Evolutionary conservation across 306 rosid genomes (phyloP).

Genomic region (Canavalia gladiata): DNA sequence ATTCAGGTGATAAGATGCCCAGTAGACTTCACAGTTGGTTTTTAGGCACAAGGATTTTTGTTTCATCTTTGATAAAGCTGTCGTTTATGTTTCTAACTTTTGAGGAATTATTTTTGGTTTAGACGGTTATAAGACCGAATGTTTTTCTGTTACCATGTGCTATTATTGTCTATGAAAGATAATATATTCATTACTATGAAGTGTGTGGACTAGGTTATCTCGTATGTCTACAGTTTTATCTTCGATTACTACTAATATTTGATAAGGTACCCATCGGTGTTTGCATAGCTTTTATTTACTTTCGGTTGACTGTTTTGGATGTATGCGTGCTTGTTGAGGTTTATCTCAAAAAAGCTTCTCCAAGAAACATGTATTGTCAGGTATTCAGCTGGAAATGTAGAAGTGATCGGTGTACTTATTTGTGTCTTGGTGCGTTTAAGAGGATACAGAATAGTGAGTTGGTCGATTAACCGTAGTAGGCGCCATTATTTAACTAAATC

Average conservation of each 20-base stretch:
- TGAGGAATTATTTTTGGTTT: conserved; percentile 15
- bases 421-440: neutral
- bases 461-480: too few species aligned
- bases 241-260: neutral
- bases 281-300: neutral
- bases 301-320: neutral
- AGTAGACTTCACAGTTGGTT: conserved; percentile 34
- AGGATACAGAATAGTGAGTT: neutral
- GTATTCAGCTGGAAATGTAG: too few species aligned
- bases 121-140: conserved; percentile 19
- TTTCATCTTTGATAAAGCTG: conserved; percentile 40
- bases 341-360: neutral
- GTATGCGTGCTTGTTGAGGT: neutral
- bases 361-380: neutral
- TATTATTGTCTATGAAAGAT: conserved; percentile 44
- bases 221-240: neutral
- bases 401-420: too few species aligned
- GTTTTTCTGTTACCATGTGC: neutral
- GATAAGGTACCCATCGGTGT: too few species aligned
- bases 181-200: conserved; percentile 30
- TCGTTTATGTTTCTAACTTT: conserved; percentile 7
- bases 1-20: conserved; percentile 25
- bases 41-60: conserved; percentile 45
- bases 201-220: neutral
- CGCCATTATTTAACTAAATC: too few species aligned